Evolutionary conservation across 2,329 filamentous ascomycete genomes (phyloP), one percentile per base, ranked within the genome.

Genomic region (Ophiocordyceps camponoti-saundersi): DNA sequence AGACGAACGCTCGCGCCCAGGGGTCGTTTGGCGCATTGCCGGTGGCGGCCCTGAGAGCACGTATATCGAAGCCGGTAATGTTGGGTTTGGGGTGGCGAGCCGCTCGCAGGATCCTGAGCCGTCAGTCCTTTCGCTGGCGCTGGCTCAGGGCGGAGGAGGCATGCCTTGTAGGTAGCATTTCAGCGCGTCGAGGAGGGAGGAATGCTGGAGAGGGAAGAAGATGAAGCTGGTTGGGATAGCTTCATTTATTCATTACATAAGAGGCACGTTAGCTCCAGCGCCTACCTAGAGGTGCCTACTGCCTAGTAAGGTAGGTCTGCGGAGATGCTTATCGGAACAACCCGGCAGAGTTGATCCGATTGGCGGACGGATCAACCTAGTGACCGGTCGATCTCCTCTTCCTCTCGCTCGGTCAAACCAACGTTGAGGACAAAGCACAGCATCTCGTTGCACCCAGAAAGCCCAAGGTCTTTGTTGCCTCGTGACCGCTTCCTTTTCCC

Each of bases 41-140:
- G 56, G 85, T 71, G 43, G 88, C 73, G 52, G 77, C 78, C 61
- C 79, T 84, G 66, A 89, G 81, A 66, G 85, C 83, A 63, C 78
- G 79, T 59, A 87, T 75, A 70, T 92, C 82, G 75, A 96, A 96
- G 68, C 90, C 90, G 58, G 90, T 95, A 66, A 93, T 78, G 74
- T 86, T 88, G 61, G 77, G 73, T 70, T 75, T 74, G 56, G 65
- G 64, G 60, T 67, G 66, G 59, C 69, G 63, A 59, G 71, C 68
- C 59, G 70, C 69, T 59, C 73, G 67, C 64, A 76, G 66, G 64
- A 63, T 57, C 59, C 65, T 68, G 52, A n/a, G 41, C 32, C n/a
- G 32, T 36, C 32, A 36, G 32, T 36, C 13, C 16, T 10, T 10
- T 36, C 13, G 32, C 3, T 3, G 32, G 6, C 13, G 32, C n/a